Evolutionary conservation across 495 filamentous ascomycete genomes (phyloP).

Genomic region (Aspergillus homomorphus): DNA sequence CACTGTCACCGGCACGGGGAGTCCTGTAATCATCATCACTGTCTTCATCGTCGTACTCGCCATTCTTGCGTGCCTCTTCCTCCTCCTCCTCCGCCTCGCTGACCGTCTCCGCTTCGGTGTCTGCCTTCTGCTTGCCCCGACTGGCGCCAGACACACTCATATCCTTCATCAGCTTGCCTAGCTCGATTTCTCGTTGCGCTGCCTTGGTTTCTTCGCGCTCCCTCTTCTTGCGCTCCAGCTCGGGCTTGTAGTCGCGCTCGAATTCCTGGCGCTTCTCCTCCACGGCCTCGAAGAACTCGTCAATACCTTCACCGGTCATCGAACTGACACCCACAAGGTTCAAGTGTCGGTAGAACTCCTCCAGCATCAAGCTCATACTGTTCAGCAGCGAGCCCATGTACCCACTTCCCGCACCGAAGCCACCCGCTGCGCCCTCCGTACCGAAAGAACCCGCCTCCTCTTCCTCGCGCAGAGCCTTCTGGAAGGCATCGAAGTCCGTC

Average conservation of each 20-base stretch:
- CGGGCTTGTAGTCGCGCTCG: conserved; percentile 84
- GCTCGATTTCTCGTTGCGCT: conserved; percentile 68
- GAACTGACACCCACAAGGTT: conserved; percentile 90
- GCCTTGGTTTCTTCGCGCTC: conserved; percentile 72
- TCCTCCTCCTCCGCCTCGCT: conserved; percentile 52
- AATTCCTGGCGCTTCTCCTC: conserved; percentile 85
- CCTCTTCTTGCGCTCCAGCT: conserved; percentile 74
- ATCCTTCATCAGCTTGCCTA: conserved; percentile 90
- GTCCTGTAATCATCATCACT: conserved; percentile 25
- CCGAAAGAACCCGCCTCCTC: conserved; percentile 77
- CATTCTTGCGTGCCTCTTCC: conserved; percentile 33
- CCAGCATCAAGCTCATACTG: conserved; percentile 95
- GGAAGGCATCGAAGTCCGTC: conserved; percentile 97
- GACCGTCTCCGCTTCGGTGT: conserved; percentile 43
- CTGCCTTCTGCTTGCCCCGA: conserved; percentile 22
- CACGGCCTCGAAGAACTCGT: conserved; percentile 90
- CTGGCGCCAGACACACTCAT: conserved; percentile 69
- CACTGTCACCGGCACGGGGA: conserved; percentile 33
- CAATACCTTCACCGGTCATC: conserved; percentile 87
- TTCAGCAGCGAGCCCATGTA: conserved; percentile 97
- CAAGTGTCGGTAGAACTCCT: conserved; percentile 94
- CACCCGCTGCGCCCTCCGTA: conserved; percentile 59
- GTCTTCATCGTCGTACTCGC: conserved; percentile 35
- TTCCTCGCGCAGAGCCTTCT: conserved; percentile 74
- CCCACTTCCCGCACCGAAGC: conserved; percentile 70